Evolutionary conservation across 2,329 filamentous ascomycete species (phyloP), one percentile per base, ranked within the genome.

Genomic region (Ophiocordyceps australis): DNA sequence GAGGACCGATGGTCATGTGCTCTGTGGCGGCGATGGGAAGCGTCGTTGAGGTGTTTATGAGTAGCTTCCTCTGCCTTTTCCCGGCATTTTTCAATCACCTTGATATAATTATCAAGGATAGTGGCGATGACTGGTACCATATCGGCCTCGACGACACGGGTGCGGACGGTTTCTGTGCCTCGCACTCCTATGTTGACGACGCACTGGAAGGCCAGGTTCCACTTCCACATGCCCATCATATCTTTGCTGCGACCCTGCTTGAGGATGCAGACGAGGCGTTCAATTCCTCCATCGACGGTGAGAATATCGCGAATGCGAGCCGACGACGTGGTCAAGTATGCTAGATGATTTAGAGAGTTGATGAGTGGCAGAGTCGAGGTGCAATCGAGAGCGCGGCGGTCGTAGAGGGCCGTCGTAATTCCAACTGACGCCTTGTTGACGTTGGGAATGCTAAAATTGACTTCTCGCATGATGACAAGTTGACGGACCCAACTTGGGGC

Each of bases 221-320:
- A 98, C 55, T 95, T 95, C 89, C 89, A 98, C 80, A 93, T 93
- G 50, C 94, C 86, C 86, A 95, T 94, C 74, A 94, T 77, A 49
- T 98, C 86, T 54, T 85, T 91, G 56, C 81, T 94, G 46, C 89
- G 69, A 35, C 89, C 89, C 54, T 93, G 82, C 55, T 98, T 98
- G 50, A 98, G 69, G 45, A 98, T 94, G 65, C 83, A 94, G 47
- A 98, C 81, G 39, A 98, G 62, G 36, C 86, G 65, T 59, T 98
- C 89, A 50, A 98, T 89, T 34, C 89, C 89, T 53, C 89, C 89
- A 77, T 98, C 89, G 56, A 98, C 82, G 30, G 86, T 95, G 36
- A 98, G 68, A 35, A 98, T 98, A 49, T 98, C 89, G 41, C 89
- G 74, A 50, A 98, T 98, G 34, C 89, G 81, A 34, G 86, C 86